A percentile compares a stretch with the other conserved stretches of the same genome.
Conservation (phyloP, 2,329 filamentous ascomycete genomes). For the Trichoderma polysporum region DNA sequence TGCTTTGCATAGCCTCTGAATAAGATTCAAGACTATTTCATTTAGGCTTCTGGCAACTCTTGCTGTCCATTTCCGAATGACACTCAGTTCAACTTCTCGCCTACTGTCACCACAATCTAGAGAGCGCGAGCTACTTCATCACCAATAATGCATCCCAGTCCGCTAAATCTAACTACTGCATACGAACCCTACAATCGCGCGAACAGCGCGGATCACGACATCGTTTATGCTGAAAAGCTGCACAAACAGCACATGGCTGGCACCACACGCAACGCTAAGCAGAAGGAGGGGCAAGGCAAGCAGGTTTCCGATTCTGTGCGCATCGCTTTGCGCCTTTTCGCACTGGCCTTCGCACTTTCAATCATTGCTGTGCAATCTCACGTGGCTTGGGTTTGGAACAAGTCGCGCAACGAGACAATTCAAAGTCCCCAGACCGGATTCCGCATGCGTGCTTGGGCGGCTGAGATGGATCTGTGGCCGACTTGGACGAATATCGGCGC, state of each 20-base stretch:
- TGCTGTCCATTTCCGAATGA: neutral
- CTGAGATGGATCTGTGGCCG: constrained; percentile 1
- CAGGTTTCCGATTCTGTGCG: neutral
- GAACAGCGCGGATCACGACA: neutral
- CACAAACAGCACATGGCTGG: neutral
- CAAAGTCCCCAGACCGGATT: neutral
- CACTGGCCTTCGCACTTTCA: neutral
- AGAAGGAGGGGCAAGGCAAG: neutral
- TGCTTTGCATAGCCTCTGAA: neutral
- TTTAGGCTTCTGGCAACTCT: neutral
- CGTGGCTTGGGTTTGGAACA: neutral
- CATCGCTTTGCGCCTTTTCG: neutral
- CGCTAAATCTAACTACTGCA: neutral
- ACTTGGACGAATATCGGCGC: neutral
- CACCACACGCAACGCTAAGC: neutral
- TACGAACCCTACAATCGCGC: neutral
- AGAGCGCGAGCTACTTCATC: neutral
- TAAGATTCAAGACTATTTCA: neutral
- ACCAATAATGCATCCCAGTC: neutral
- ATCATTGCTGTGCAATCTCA: neutral
- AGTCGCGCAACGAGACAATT: neutral
- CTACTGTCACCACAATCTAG: neutral
- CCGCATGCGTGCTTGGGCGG: neutral
- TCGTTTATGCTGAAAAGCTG: neutral
- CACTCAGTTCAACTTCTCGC: neutral